Conservation (phyloP, 2,329 filamentous ascomycete genomes). For the Colletotrichum shisoi region DNA sequence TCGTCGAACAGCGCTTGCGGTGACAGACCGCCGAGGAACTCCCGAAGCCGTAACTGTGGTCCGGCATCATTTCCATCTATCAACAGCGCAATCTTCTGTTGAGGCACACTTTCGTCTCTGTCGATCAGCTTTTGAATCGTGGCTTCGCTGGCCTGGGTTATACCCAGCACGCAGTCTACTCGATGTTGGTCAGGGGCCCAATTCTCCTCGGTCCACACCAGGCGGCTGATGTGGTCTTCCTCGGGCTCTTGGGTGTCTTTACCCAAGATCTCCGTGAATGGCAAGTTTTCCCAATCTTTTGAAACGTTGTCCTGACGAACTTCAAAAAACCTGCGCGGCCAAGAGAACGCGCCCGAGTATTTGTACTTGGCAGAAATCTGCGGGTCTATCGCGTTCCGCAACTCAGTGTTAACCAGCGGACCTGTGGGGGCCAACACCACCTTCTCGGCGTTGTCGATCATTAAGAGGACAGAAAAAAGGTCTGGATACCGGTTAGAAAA, state of each 20-base stretch:
- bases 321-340: not conserved
- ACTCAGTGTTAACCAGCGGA: no score
- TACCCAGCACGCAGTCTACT: not conserved
- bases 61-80: not conserved
- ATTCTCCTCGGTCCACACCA: not conserved
- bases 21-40: not conserved
- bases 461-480: not conserved
- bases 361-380: not conserved
- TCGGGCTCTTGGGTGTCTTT: not conserved
- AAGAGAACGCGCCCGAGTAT: not conserved
- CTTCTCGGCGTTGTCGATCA: not conserved
- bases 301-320: not conserved
- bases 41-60: not conserved
- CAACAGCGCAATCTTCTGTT: not conserved
- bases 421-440: no score
- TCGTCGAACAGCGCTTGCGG: not conserved
- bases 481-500: not conserved
- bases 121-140: not conserved
- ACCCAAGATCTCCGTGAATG: not conserved
- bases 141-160: not conserved
- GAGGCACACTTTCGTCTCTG: not conserved
- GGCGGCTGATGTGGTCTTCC: not conserved
- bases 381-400: not conserved
- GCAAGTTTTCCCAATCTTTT: not conserved
- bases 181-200: not conserved